A percentile compares a stretch with the other conserved stretches of the same genome.
Conservation (phyloP, 2,329 filamentous ascomycete genomes). For the Cercospora brassicicola region DNA sequence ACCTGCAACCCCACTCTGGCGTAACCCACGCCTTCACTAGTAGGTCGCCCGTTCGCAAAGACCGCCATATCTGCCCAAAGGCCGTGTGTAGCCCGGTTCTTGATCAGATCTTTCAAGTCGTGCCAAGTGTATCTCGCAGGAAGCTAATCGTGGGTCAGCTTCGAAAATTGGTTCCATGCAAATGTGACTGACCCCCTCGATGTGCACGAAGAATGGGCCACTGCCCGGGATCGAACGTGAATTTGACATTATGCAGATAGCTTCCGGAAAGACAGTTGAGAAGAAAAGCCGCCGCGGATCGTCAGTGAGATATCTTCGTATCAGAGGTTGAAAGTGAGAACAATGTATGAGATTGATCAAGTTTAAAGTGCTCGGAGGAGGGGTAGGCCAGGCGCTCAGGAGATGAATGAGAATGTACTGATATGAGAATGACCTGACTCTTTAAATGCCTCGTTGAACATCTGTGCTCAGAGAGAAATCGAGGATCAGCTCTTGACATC, state of each 20-base stretch:
- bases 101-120: constrained; percentile 37
- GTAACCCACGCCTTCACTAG: constrained; percentile 25
- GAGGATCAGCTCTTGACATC: not conserved
- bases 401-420: not conserved
- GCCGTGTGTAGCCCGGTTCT: constrained; percentile 31
- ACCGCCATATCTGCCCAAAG: constrained; percentile 35
- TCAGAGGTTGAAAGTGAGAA: too few species aligned
- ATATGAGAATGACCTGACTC: not conserved
- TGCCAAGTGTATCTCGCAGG: constrained; percentile 37
- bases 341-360: not conserved
- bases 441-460: not conserved
- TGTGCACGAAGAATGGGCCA: constrained; percentile 26
- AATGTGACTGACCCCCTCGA: constrained; percentile 26
- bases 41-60: constrained; percentile 25
- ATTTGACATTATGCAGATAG: constrained; percentile 17
- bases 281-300: not conserved
- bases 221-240: not conserved
- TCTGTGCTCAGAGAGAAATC: not conserved
- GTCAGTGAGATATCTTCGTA: not conserved
- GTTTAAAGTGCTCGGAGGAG: not conserved
- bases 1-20: constrained; percentile 30
- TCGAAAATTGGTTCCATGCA: not conserved
- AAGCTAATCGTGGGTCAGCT: constrained; percentile 26
- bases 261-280: constrained; percentile 3
- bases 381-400: not conserved